These are phyloP conservation scores for Eutrema japonicum DNA, from an alignment of 345 rosid genomes.

Conservation along the genomic window DNA sequence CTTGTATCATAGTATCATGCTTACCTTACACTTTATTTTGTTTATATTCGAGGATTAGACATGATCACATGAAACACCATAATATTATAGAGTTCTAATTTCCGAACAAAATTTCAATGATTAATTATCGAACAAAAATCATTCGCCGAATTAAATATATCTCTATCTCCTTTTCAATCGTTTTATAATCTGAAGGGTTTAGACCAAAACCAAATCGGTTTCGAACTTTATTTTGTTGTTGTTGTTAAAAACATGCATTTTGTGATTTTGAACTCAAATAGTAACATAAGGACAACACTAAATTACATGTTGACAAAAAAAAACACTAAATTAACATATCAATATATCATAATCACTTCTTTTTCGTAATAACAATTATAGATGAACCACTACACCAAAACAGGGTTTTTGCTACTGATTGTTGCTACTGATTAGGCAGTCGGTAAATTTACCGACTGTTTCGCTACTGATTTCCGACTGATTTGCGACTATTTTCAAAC, in stretches of 20 bases:
- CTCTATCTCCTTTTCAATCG: not conserved
- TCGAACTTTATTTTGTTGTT: not conserved
- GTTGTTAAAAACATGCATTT: not conserved
- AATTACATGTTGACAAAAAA: no score
- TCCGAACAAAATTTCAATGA: not conserved
- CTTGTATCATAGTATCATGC: constrained; percentile 25
- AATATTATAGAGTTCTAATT: not conserved
- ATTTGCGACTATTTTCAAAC: no score
- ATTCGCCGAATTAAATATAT: not conserved
- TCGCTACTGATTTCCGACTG: no score
- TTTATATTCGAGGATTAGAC: not conserved
- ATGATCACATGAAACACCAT: not conserved
- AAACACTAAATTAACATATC: not conserved
- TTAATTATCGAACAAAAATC: not conserved
- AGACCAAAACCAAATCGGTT: not conserved
- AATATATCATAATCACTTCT: not conserved
- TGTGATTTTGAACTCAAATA: not conserved
- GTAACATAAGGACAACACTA: not conserved
- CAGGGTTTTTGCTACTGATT: no score
- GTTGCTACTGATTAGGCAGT: no score
- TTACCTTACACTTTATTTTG: not conserved
- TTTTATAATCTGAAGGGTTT: not conserved
- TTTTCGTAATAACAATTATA: not conserved
- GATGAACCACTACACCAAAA: no score
- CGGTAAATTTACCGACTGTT: no score